Evolutionary conservation across 2,329 filamentous ascomycete genomes (phyloP), one percentile per base, ranked within the genome.

Genomic region (Clarireedia sp.): DNA sequence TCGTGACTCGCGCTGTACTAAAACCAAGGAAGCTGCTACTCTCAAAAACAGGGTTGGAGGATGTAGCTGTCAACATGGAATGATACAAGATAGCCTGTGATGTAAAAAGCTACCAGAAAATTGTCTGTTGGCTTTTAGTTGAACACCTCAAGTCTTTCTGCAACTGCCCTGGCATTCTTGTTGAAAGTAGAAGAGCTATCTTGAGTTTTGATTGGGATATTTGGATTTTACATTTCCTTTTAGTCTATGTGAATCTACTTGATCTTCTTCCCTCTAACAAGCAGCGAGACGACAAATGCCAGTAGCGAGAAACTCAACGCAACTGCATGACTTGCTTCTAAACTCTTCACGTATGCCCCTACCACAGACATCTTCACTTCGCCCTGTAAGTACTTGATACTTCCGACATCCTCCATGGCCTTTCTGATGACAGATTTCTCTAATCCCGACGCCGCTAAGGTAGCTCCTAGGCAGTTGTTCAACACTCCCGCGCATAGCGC

Each of bases 321-420:
- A n/a, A 62, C 29, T 60, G 59, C 44, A 44, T 65, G 62, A 45
- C 57, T 60, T 48, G 62, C 59, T 43, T 59, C 61, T 12, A 66
- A 54, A 57, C 63, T 64, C 54, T 54, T 59, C 21, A 64, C 60
- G 47, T 65, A 66, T 19, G 59, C 55, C 5, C 54, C 46, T 6
- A 64, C 51, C 7, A 66, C 64, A 14, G 61, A 21, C 7, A 52
- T 40, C 38, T 52, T 57, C 2, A 64, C 41, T 12, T 51, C 36
- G 16, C 48, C 51, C 5, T 59, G 46, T 23, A 66, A 37, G 1
- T 50, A 49, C 23, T 49, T 45, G 16, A 66, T 54, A 19, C 44
- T 59, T 1, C 56, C 52, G 1, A 64, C 61, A 52, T 65, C 55
- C 3, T 58, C 56, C 12, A 64, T 57, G 3, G 61, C 60, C 26